Evolutionary conservation across 1,284 basidiomycete genomes (phyloP).

Genomic region (Cutaneotrichosporon cutaneum): DNA sequence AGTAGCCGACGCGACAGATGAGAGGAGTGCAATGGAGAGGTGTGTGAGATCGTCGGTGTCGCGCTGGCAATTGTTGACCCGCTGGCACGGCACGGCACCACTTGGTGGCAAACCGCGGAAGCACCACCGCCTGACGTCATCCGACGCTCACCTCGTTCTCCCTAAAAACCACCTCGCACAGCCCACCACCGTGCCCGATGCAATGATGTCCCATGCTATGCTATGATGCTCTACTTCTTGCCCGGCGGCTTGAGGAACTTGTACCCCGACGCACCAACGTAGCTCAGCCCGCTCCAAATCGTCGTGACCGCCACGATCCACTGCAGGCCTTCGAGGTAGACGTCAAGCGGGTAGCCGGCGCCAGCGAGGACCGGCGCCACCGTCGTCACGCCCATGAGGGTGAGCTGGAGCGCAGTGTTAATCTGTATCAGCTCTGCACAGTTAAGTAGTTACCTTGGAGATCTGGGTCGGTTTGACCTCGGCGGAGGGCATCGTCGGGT

Average conservation of each 20-base stretch:
- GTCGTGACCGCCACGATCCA: constrained; percentile 85
- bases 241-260: constrained; percentile 54
- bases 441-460: constrained; percentile 66
- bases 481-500: constrained; percentile 89
- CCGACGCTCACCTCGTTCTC: neutral
- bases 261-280: constrained; percentile 73
- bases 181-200: neutral
- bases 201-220: constrained; percentile 9
- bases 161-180: neutral
- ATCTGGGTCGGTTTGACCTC: constrained; percentile 87
- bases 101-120: constrained; percentile 1
- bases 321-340: constrained; percentile 64
- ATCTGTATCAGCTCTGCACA: constrained; percentile 58
- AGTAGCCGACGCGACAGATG: neutral
- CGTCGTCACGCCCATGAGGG: constrained; percentile 85
- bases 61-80: constrained; percentile 3
- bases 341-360: constrained; percentile 56
- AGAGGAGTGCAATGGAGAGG: constrained; percentile 4
- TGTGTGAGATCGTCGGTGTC: neutral
- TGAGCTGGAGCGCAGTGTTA: constrained; percentile 88
- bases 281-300: constrained; percentile 86
- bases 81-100: neutral
- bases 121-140: neutral
- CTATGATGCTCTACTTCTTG: constrained; percentile 13
- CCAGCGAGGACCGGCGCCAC: constrained; percentile 72